phyloP scores from a whole-genome alignment of 805 yeast genomes.

The Schizosaccharomyces lindneri region DNA sequence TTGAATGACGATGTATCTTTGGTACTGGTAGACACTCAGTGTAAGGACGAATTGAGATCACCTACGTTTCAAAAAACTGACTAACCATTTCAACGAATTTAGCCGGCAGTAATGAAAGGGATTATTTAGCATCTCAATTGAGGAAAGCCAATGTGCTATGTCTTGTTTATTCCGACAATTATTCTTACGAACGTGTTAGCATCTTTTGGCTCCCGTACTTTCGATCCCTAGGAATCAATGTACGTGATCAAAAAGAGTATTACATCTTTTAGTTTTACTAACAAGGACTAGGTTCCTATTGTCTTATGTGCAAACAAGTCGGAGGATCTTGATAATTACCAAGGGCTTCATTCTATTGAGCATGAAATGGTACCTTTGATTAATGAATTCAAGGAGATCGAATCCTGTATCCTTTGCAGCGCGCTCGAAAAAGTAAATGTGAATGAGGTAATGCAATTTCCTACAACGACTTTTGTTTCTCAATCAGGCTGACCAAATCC shows the following conservation, averaged over 20 bases:
- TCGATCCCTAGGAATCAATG: constrained; percentile 74
- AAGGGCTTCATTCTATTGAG: constrained; percentile 24
- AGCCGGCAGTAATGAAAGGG: constrained; percentile 29
- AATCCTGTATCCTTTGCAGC: constrained; percentile 69
- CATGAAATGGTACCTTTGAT: constrained; percentile 72
- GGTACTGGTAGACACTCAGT: constrained; percentile 56
- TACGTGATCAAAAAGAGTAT: background rate
- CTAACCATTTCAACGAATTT: background rate
- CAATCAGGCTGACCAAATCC: constrained; percentile 17
- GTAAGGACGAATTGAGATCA: background rate
- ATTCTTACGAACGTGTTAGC: constrained; percentile 76
- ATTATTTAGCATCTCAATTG: constrained; percentile 40
- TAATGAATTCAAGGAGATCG: constrained; percentile 81
- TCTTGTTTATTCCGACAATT: constrained; percentile 85
- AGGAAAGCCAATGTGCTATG: constrained; percentile 74
- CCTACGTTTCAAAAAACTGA: background rate
- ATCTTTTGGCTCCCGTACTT: constrained; percentile 87
- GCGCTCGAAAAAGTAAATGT: constrained; percentile 68
- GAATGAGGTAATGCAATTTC: constrained; percentile 23
- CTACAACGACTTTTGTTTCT: background rate
- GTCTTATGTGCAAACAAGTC: constrained; percentile 69
- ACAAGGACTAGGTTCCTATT: constrained; percentile 32
- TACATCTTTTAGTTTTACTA: background rate
- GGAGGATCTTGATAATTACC: constrained; percentile 22
- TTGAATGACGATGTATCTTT: constrained; percentile 34